Percentiles rank a stretch among this genome's conserved stretches.
Conservation (phyloP, 2,329 filamentous ascomycete species). For the Monosporascus sp. region DNA sequence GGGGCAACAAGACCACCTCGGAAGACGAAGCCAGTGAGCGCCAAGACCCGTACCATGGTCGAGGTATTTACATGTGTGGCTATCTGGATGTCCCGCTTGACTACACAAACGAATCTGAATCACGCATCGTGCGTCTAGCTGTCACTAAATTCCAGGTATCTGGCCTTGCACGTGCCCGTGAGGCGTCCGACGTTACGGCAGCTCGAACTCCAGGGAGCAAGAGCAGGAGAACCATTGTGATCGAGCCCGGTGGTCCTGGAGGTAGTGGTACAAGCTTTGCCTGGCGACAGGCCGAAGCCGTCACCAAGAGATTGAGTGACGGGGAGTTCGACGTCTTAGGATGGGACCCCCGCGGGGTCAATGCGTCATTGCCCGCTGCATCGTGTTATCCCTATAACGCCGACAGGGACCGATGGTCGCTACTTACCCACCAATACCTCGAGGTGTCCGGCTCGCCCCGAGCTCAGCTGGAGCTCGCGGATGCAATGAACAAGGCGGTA, state of each 20-base stretch:
- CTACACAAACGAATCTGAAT: conserved; percentile 38
- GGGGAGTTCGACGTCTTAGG: conserved; percentile 42
- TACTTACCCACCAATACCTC: conserved; percentile 33
- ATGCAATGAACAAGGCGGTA: conserved; percentile 40
- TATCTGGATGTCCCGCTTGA: conserved; percentile 44
- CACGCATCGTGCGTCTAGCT: conserved; percentile 39
- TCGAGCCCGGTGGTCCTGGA: conserved; percentile 47
- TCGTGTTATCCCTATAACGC: conserved; percentile 42
- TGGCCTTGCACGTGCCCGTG: conserved; percentile 29
- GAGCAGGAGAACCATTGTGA: conserved; percentile 41
- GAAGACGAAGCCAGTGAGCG: conserved; percentile 1
- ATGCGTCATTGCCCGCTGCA: conserved; percentile 37
- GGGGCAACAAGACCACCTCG: conserved; percentile 28
- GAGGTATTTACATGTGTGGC: conserved; percentile 42
- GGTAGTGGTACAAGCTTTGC: conserved; percentile 39
- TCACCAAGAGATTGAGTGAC: conserved; percentile 36
- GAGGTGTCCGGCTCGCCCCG: conserved; percentile 29
- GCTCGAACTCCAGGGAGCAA: conserved; percentile 24
- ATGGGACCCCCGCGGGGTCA: conserved; percentile 52
- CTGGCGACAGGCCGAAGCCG: conserved; percentile 31
- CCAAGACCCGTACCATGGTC: conserved; percentile 29
- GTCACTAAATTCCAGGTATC: conserved; percentile 45
- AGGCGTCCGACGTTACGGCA: background rate
- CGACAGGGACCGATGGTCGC: conserved; percentile 40
- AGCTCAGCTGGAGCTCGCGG: conserved; percentile 35